Conservation (phyloP, 2,329 filamentous ascomycete species). For the Periconia macrospinosa region DNA sequence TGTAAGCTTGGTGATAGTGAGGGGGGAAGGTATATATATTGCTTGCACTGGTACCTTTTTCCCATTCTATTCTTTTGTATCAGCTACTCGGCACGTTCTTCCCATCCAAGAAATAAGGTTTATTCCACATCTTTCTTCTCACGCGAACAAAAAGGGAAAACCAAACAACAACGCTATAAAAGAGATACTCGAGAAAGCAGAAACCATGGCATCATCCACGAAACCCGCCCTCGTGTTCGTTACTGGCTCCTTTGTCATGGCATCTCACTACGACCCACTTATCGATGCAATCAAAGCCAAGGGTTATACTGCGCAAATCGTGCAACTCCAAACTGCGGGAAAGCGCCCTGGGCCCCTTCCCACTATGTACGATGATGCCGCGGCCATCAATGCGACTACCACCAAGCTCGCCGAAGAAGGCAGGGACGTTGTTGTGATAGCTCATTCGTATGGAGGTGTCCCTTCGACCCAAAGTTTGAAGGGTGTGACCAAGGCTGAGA, state of each 20-base stretch:
- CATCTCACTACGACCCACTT: slow-evolving; percentile 18
- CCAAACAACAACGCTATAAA: background rate
- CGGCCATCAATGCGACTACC: slow-evolving; percentile 25
- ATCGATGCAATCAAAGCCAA: slow-evolving; percentile 5
- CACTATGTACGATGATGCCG: slow-evolving; percentile 34
- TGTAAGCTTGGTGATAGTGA: too few species aligned
- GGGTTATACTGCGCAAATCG: slow-evolving; percentile 17
- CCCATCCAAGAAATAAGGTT: background rate
- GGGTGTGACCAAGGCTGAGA: slow-evolving; percentile 28
- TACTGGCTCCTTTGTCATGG: slow-evolving; percentile 26
- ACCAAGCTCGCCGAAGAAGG: slow-evolving; percentile 29
- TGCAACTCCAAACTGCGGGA: slow-evolving; percentile 14
- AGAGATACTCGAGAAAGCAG: background rate
- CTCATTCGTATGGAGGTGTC: slow-evolving; percentile 44
- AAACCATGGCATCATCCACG: background rate
- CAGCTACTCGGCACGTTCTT: too few species aligned
- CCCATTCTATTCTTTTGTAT: too few species aligned
- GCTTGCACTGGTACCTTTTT: too few species aligned
- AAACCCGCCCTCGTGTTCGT: slow-evolving; percentile 25
- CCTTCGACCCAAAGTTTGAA: slow-evolving; percentile 31
- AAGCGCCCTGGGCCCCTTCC: slow-evolving; percentile 9
- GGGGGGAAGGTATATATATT: too few species aligned
- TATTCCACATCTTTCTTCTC: background rate
- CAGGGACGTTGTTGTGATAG: slow-evolving; percentile 40
- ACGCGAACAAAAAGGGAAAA: background rate